Conservation (phyloP, 2,329 filamentous ascomycete species). For the Trichoderma sp. region DNA sequence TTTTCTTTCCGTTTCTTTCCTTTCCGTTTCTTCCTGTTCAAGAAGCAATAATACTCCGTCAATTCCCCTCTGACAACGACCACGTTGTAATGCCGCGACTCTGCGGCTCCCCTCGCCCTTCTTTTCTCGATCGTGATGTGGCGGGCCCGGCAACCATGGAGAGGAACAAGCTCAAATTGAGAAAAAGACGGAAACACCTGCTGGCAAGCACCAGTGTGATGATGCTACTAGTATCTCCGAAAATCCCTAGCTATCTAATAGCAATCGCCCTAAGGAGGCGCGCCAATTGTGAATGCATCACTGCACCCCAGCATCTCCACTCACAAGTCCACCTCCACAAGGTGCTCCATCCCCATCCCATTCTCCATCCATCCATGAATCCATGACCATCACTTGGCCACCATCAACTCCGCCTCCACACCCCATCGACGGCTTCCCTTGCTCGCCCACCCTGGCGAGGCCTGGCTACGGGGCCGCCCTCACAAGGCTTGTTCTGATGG, state of each 20-base stretch:
- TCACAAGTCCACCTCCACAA: slow-evolving; percentile 19
- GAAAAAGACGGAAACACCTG: slow-evolving; percentile 10
- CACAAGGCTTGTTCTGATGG: slow-evolving; percentile 17
- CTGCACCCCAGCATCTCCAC: slow-evolving; percentile 20
- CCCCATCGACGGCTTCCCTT: slow-evolving; percentile 18
- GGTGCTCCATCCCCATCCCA: slow-evolving; percentile 7
- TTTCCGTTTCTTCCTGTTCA: not conserved
- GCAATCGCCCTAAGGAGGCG: slow-evolving; percentile 15
- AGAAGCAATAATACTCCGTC: not conserved
- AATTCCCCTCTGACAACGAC: not conserved
- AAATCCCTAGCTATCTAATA: slow-evolving; percentile 8
- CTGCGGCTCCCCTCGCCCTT: not conserved
- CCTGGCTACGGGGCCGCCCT: slow-evolving; percentile 12
- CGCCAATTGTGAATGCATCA: slow-evolving; percentile 19
- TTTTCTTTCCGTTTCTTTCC: not conserved
- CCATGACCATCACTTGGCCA: slow-evolving; percentile 18
- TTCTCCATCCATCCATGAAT: slow-evolving; percentile 16
- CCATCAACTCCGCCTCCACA: slow-evolving; percentile 19
- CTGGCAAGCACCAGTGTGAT: slow-evolving; percentile 3
- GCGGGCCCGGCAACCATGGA: slow-evolving; percentile 2
- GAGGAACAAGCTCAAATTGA: slow-evolving; percentile 4
- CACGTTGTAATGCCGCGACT: not conserved
- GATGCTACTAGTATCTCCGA: slow-evolving; percentile 19
- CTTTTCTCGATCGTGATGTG: slow-evolving; percentile 10
- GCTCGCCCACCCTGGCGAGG: slow-evolving; percentile 18